Evolutionary conservation across 1,284 basidiomycete species (phyloP).

Genomic region (Heterobasidion irregulare): DNA sequence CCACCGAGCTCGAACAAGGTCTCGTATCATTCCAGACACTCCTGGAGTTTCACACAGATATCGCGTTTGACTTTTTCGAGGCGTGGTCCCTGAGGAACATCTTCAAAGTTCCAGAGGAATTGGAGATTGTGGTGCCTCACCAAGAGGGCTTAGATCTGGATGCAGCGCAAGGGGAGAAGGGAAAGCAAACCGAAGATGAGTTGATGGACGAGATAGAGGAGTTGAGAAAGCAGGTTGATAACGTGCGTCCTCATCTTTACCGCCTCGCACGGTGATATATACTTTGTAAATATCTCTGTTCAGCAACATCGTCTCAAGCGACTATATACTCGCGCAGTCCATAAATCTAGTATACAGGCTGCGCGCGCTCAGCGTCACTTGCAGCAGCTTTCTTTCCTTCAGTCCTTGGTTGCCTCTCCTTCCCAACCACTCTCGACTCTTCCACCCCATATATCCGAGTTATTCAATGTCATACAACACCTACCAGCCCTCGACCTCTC

Average conservation of each 20-base stretch:
- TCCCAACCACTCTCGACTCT: conserved; percentile 14
- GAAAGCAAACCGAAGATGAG: conserved; percentile 44
- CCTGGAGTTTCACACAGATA: conserved; percentile 68
- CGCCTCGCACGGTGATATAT: not conserved
- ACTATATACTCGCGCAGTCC: conserved; percentile 37
- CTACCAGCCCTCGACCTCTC: conserved; percentile 44
- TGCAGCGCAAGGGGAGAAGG: conserved; percentile 16
- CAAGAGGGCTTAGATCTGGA: conserved; percentile 48
- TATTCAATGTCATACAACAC: conserved; percentile 39
- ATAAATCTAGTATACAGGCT: conserved; percentile 34
- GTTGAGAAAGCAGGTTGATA: conserved; percentile 47
- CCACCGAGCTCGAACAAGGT: conserved; percentile 64
- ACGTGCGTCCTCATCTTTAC: conserved; percentile 32
- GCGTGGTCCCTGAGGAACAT: conserved; percentile 73
- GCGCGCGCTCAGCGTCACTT: conserved; percentile 34
- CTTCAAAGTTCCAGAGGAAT: conserved; percentile 55
- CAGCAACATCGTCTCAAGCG: conserved; percentile 61
- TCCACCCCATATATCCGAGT: conserved; percentile 16
- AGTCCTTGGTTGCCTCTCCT: conserved; percentile 6
- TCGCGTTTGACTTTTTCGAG: conserved; percentile 77
- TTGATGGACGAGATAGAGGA: conserved; percentile 55
- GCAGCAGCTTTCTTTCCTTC: conserved; percentile 37
- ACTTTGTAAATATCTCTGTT: not conserved
- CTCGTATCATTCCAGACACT: conserved; percentile 72
- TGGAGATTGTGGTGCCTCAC: conserved; percentile 64